Percentiles rank a stretch among this genome's conserved stretches.
These are phyloP conservation scores for Aureobasidium subglaciale DNA, from an alignment of 2,329 filamentous ascomycete genomes.

Conservation along the genomic window DNA sequence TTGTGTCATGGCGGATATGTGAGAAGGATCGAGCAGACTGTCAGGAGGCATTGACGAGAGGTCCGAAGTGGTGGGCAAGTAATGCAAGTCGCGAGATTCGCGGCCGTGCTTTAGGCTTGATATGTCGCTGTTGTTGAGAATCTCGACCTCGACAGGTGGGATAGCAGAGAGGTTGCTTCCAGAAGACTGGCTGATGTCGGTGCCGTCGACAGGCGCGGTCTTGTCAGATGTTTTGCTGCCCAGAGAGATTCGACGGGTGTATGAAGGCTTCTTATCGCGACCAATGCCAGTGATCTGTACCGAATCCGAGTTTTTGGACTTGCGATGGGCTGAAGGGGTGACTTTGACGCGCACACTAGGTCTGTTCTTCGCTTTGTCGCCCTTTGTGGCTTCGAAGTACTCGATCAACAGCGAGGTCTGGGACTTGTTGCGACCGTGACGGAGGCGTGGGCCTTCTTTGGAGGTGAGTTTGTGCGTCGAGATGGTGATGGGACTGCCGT, in stretches of 20 bases:
- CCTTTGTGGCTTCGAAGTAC: conserved; percentile 81
- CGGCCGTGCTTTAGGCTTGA: conserved; percentile 36
- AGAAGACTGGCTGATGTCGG: conserved; percentile 63
- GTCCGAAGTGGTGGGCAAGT: conserved; percentile 66
- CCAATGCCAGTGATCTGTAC: conserved; percentile 81
- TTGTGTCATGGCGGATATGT: conserved; percentile 41
- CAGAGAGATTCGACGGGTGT: conserved; percentile 61
- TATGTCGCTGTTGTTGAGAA: conserved; percentile 66
- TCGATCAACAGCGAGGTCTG: conserved; percentile 91
- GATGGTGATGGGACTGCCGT: conserved; percentile 88
- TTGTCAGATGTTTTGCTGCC: conserved; percentile 36
- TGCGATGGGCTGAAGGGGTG: conserved; percentile 63
- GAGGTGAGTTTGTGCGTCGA: conserved; percentile 59
- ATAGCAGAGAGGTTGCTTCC: conserved; percentile 65
- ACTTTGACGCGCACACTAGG: conserved; percentile 77
- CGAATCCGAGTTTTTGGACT: conserved; percentile 56
- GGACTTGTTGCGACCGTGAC: conserved; percentile 52
- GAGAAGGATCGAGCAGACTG: conserved; percentile 53
- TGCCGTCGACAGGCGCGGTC: conserved; percentile 23
- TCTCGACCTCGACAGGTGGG: conserved; percentile 81
- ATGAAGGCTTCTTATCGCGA: conserved; percentile 63
- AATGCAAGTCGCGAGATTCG: conserved; percentile 52
- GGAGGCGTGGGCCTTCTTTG: conserved; percentile 43
- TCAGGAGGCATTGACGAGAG: conserved; percentile 77
- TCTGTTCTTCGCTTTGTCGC: conserved; percentile 53